Evolutionary conservation across 202 grass and related monocot genomes (phyloP), one percentile per base, ranked within the genome.

Genomic region (Setaria viridis): DNA sequence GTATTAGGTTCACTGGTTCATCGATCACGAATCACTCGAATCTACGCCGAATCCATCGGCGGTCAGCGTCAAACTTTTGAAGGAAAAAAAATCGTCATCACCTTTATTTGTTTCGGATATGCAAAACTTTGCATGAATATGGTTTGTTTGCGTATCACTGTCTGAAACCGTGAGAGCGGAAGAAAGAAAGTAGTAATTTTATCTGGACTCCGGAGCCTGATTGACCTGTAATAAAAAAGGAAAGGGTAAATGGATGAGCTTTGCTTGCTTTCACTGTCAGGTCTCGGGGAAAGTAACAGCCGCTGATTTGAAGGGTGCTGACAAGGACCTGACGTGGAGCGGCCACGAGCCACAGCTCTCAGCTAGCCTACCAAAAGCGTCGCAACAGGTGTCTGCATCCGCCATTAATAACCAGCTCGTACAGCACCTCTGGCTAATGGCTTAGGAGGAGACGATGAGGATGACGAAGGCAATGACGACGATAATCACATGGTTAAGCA

Each of bases 281-380:
- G 53, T 87, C 80, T 78, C 66, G 14, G 33, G 50, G 58, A 80
- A 66, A 78, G 77, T 58, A 76, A 25, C 62, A 54, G 54, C 54
- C 17, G 35, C 49, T 35, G 51, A 75, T 37, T 51, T 34, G 41
- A 75, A 85, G 70, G 71, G 41, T 48, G 45, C 77, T 70, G 82
- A 86, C 46, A 72, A 29, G 34, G 78, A 89, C 77, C 55, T 77
- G 80, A 70, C 64, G 81, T 77, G 88, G 54, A 81, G 55, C 50
- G 17, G 17, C 15, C 65, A 57, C n/a, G 51, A 69, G 50, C 25
- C 33, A 30, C 11, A 69, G 33, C 39, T 41, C 39, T 41, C 39
- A 41, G 39, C 55, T 15, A 62, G 74, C 64, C 20, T 30, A 39
- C 75, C 69, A 62, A 85, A 41, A 30, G 42, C 4, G 69, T 75